A percentile compares a stretch with the other conserved stretches of the same genome.
These are phyloP conservation scores for Russula foetens DNA, from an alignment of 768 basidiomycete genomes.

Conservation along the genomic window DNA sequence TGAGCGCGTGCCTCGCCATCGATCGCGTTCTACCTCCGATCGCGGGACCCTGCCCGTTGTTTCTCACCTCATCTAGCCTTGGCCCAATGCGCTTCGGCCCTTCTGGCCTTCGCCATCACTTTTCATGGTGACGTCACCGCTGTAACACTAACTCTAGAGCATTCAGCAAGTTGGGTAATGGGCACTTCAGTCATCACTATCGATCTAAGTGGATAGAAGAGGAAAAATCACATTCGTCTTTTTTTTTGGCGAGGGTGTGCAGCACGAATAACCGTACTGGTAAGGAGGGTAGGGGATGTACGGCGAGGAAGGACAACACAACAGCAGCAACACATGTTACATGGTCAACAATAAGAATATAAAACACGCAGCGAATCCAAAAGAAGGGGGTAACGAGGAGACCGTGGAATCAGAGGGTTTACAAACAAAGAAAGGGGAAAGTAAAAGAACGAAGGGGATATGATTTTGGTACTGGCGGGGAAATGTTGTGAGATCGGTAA, in stretches of 20 bases:
- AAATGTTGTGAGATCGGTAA: background rate
- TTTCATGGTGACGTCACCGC: background rate
- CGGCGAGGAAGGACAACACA: background rate
- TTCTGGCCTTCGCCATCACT: background rate
- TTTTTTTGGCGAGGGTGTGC: background rate
- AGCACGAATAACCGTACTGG: background rate
- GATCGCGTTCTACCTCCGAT: conserved; percentile 9
- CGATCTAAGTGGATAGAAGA: background rate
- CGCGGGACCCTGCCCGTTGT: background rate
- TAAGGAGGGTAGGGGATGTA: background rate
- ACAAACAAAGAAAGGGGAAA: background rate
- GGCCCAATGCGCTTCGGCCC: background rate
- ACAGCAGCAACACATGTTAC: conserved; percentile 5
- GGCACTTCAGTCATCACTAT: background rate
- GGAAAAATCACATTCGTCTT: background rate
- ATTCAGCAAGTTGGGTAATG: background rate
- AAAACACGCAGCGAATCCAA: conserved; percentile 9
- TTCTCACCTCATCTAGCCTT: no score
- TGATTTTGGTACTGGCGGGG: background rate
- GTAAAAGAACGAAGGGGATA: background rate
- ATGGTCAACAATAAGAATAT: conserved; percentile 17
- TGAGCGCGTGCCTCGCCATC: background rate
- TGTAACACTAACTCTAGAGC: background rate
- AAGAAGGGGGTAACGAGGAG: background rate
- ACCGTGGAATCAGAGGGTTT: background rate